Evolutionary conservation across 1,284 basidiomycete species (phyloP), one percentile per base, ranked within the genome.

Genomic region (Boletus mariae): DNA sequence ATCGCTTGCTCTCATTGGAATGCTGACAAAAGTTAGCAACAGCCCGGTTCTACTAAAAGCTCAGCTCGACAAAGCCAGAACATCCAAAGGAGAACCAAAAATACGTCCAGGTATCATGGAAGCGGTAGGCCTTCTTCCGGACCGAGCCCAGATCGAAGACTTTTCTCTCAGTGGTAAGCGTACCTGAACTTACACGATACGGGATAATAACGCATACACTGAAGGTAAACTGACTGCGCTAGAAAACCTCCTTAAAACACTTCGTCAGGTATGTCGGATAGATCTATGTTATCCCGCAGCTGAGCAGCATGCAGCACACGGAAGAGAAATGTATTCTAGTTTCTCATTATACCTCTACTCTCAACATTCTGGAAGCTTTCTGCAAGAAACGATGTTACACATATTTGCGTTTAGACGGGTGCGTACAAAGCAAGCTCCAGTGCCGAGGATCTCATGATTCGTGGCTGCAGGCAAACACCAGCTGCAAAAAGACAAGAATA

Each of bases 291-390:
- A 40, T 37, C 42, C 25, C 28, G 56, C 40, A 52, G 9, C 40
- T 57, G 44, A 65, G 5, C 15, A 23, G 34, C 29, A 61, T 63
- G 47, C 61, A 85, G 77, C 75, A 78, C 38, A 95, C 92, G 0
- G 84, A 90, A 35, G 97, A 99, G 71, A 98, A 98, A 80, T 90
- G 93, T 60, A 88, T 97, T 37, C 72, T 98, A 45, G 92, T 95
- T 25, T 94, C 92, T 20, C 92, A 94, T 65, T 94, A 88, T 64
- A 94, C 92, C 1, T 86, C 89, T 3, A 97, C 96, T 1, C 82
- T 99, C 51, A 91, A 98, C 66, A 83, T 99, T 55, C 76, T 99
- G 37, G 92, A 98, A 73, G 83, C 82, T 5, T 89, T 88, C 62
- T 95, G 94, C 73, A 82, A 85, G 64, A 83, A 80, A 59, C 84